A percentile compares a stretch with the other conserved stretches of the same genome.
These are phyloP conservation scores for Trametes sanguinea DNA, from an alignment of 768 basidiomycete genomes.

Conservation along the genomic window DNA sequence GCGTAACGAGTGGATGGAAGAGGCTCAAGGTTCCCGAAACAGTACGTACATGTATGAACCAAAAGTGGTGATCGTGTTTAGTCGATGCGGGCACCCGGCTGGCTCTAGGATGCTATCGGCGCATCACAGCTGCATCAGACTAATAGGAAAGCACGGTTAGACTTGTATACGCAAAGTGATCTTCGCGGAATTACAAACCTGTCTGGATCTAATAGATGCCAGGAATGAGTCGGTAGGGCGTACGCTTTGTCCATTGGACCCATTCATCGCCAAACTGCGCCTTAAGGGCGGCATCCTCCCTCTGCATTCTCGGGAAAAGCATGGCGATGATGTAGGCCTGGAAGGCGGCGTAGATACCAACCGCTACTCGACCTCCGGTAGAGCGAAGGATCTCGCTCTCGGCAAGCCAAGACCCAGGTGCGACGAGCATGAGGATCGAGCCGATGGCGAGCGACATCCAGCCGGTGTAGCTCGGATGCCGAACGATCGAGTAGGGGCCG, in stretches of 20 bases:
- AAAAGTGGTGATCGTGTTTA: too few species aligned
- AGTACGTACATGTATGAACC: too few species aligned
- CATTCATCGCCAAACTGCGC: constrained; percentile 8
- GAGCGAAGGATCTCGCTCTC: constrained; percentile 1
- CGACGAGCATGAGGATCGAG: neutral
- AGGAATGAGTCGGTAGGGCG: constrained; percentile 7
- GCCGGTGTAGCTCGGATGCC: constrained; percentile 24
- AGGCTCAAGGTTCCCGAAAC: too few species aligned
- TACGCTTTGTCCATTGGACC: constrained; percentile 3
- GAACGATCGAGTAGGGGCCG: constrained; percentile 22
- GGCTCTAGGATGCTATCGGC: too few species aligned
- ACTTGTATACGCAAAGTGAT: too few species aligned
- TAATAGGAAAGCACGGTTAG: too few species aligned
- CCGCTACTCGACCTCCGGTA: neutral
- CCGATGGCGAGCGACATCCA: neutral
- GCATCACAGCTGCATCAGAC: too few species aligned
- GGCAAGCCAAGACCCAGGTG: constrained; percentile 7
- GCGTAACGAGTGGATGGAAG: too few species aligned
- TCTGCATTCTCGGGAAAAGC: neutral
- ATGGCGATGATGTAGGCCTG: neutral
- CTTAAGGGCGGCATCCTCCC: constrained; percentile 1
- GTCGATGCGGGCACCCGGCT: too few species aligned
- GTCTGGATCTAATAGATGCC: neutral
- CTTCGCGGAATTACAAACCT: too few species aligned
- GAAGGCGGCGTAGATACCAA: neutral